Evolutionary conservation across 768 basidiomycete genomes (phyloP).

Genomic region (Flagelloscypha sp.): DNA sequence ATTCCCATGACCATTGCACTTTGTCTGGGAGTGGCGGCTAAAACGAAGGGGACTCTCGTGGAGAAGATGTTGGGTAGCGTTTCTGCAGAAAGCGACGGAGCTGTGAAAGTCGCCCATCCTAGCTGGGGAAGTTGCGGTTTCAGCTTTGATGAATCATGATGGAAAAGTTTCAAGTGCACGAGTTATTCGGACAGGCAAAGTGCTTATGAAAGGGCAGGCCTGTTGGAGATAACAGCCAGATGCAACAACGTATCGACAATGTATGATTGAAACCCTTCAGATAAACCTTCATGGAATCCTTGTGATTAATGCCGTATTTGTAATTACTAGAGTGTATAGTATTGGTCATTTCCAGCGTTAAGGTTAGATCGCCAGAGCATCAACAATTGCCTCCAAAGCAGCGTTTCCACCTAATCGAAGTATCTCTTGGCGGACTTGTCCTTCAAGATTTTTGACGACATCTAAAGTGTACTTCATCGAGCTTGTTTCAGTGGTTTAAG

Average conservation of each 20-base stretch:
- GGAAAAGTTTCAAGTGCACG: constrained; percentile 49
- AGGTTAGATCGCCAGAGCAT: too few relatives aligned
- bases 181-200: constrained; percentile 60
- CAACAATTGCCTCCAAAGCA: constrained; percentile 49
- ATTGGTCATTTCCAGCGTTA: too few relatives aligned
- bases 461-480: constrained; percentile 82
- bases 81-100: constrained; percentile 13
- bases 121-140: constrained; percentile 62
- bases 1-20: constrained; percentile 68
- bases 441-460: constrained; percentile 60
- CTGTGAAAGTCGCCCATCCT: constrained; percentile 54
- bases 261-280: too few relatives aligned
- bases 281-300: too few relatives aligned
- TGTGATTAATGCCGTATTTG: too few relatives aligned
- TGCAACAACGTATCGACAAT: too few relatives aligned
- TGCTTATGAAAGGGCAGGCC: constrained; percentile 63
- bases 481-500: constrained; percentile 61
- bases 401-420: constrained; percentile 68
- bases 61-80: constrained; percentile 37
- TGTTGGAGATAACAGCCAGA: constrained; percentile 55
- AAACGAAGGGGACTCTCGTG: constrained; percentile 44
- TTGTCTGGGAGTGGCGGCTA: constrained; percentile 58
- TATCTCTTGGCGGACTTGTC: constrained; percentile 64
- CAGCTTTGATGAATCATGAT: constrained; percentile 38
- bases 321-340: too few relatives aligned